Evolutionary conservation across 2,329 filamentous ascomycete species (phyloP).

Genomic region (Aspergillus candidus): DNA sequence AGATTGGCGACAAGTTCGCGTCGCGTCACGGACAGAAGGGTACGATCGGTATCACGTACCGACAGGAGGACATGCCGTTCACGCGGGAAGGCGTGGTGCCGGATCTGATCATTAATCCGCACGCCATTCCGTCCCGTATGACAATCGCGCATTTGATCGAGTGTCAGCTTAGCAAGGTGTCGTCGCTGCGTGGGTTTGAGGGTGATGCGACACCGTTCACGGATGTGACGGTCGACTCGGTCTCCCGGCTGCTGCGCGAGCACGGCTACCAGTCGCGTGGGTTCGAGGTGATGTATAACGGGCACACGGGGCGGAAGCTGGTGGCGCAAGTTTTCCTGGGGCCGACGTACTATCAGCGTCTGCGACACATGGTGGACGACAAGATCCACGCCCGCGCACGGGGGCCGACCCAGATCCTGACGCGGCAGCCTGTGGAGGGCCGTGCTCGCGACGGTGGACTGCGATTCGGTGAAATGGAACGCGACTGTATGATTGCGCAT

Average conservation of each 20-base stretch:
- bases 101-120: conserved; percentile 97
- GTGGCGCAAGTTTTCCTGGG: conserved; percentile 94
- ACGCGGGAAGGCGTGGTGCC: conserved; percentile 84
- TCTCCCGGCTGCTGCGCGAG: conserved; percentile 77
- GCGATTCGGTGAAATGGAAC: conserved; percentile 99
- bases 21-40: conserved; percentile 99
- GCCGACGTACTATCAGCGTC: conserved; percentile 96
- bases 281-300: conserved; percentile 98
- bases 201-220: conserved; percentile 98
- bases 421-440: conserved; percentile 94
- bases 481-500: conserved; percentile 99
- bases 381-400: conserved; percentile 99
- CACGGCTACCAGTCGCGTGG: conserved; percentile 95
- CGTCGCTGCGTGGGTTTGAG: conserved; percentile 86
- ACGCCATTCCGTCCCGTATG: conserved; percentile 99
- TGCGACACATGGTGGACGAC: conserved; percentile 99
- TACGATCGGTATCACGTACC: conserved; percentile 97
- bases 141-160: conserved; percentile 99
- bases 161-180: conserved; percentile 94
- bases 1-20: conserved; percentile 98
- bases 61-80: conserved; percentile 98
- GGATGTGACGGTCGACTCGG: conserved; percentile 89
- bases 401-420: conserved; percentile 94
- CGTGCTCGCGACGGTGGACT: conserved; percentile 95
- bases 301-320: conserved; percentile 90